Evolutionary conservation across 2,329 filamentous ascomycete species (phyloP), one percentile per base, ranked within the genome.

Genomic region (Verticillium isaacii): DNA sequence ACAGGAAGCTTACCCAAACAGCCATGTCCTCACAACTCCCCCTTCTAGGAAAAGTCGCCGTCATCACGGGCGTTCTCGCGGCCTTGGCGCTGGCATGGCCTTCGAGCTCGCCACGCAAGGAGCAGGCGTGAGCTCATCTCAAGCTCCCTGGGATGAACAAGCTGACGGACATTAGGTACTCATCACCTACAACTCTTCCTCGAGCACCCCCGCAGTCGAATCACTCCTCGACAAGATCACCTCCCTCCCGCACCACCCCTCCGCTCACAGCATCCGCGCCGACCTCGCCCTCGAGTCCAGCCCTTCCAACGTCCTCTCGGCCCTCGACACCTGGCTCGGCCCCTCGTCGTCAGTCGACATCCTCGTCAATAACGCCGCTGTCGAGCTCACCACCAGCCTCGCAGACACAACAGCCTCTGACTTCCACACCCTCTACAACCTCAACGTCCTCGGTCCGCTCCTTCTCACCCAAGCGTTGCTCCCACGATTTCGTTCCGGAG

Each of bases 391-490:
- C 58, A 73, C 70, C 58, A 60, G 71, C 4, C 67, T 83, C 0
- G 66, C 64, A 3, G 76, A 80, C 17, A 75, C 82, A 41, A 81
- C 77, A 1, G 63, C 77, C 2, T 77, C 79, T 1, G 81, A 85
- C 69, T 87, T 83, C 67, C 76, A 80, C 23, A 67, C 72, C 17
- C 77, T 86, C n/a, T 87, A 82, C 69, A 72, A 85, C 64, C 73
- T 86, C 65, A 88, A 89, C 68, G 79, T 85, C 2, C 80, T 82
- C 17, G 85, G 79, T 0, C 77, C 81, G 0, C 71, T 86, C 15
- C 73, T 88, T 23, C 75, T 89, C 61, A 79, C 80, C 1, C 80
- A 85, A 65, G 80, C 81, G 0, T 77, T 82, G 0, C 72, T 84
- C 14, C 83, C 83, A 0, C 74, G 84, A 64, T 74, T 88, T 1